A percentile compares a stretch with the other conserved stretches of the same genome.
Conservation (phyloP, 306 rosid species). For the Quercus suber region DNA sequence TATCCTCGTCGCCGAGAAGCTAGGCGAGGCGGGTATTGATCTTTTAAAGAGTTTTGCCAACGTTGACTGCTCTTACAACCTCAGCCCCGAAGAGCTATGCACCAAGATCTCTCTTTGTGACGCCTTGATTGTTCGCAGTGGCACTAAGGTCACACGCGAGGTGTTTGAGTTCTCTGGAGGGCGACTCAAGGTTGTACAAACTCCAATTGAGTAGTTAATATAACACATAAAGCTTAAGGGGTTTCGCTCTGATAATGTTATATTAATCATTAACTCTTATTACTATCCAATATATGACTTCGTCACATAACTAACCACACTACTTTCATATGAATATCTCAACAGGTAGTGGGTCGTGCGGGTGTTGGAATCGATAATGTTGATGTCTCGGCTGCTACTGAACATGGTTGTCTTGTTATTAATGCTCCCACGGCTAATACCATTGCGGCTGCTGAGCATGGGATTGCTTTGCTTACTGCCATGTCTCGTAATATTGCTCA, state of each 20-base stretch:
- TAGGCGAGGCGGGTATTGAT: background rate
- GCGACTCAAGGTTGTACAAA: background rate
- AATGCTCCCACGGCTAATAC: conserved; percentile 10
- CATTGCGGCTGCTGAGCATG: conserved; percentile 8
- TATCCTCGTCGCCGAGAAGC: conserved; percentile 13
- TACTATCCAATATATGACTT: no score
- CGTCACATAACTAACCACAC: no score
- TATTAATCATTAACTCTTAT: no score
- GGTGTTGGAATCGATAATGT: conserved; percentile 17
- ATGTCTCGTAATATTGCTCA: conserved; percentile 12
- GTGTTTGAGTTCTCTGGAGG: conserved; percentile 1
- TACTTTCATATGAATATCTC: no score
- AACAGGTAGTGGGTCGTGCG: conserved; percentile 3
- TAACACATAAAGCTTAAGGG: no score
- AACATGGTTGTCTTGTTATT: conserved; percentile 6
- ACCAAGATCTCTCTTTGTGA: conserved; percentile 15
- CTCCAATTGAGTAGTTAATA: no score
- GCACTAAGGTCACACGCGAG: conserved; percentile 12
- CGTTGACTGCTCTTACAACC: conserved; percentile 6
- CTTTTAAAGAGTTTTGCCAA: background rate
- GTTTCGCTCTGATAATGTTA: no score
- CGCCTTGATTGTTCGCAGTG: conserved; percentile 15
- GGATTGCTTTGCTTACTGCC: conserved; percentile 5
- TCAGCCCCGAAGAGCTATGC: conserved; percentile 11
- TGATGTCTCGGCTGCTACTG: conserved; percentile 12